These are phyloP conservation scores for Cucumis hystrix DNA, from an alignment of 306 rosid species.

Conservation along the genomic window DNA sequence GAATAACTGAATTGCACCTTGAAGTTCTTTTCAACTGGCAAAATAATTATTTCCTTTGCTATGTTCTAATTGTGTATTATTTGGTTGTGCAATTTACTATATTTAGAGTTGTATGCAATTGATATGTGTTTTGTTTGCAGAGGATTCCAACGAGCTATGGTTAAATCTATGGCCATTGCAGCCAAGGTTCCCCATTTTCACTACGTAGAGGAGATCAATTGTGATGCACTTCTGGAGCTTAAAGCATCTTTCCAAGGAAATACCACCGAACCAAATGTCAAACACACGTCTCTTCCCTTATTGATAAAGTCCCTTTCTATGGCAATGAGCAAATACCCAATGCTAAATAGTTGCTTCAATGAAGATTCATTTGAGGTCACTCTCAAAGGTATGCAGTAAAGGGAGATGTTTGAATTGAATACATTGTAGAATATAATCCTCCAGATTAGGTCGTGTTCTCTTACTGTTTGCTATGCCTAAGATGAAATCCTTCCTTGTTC, in stretches of 20 bases:
- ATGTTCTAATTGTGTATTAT: neutral
- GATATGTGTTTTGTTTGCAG: constrained; percentile 23
- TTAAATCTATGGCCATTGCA: constrained; percentile 72
- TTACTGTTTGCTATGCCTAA: neutral
- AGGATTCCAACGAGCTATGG: constrained; percentile 86
- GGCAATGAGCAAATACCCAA: constrained; percentile 68
- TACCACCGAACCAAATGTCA: constrained; percentile 52
- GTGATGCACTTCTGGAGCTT: constrained; percentile 59
- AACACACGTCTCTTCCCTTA: constrained; percentile 79
- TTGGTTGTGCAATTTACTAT: neutral
- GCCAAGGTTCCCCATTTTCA: constrained; percentile 93
- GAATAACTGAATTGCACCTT: neutral
- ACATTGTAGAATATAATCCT: neutral
- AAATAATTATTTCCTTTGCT: neutral
- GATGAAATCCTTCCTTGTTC: neutral
- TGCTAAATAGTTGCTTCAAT: constrained; percentile 68
- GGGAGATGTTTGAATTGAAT: neutral
- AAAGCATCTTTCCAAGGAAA: constrained; percentile 63
- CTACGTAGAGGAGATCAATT: constrained; percentile 77
- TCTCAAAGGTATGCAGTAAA: constrained; percentile 53
- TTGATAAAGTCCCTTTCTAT: constrained; percentile 70
- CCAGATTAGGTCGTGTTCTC: neutral
- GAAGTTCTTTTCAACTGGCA: neutral
- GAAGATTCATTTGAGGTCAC: constrained; percentile 63
- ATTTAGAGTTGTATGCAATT: neutral